These are phyloP conservation scores for Lepidium aucheri DNA, from an alignment of 345 rosid species.

Conservation along the genomic window DNA sequence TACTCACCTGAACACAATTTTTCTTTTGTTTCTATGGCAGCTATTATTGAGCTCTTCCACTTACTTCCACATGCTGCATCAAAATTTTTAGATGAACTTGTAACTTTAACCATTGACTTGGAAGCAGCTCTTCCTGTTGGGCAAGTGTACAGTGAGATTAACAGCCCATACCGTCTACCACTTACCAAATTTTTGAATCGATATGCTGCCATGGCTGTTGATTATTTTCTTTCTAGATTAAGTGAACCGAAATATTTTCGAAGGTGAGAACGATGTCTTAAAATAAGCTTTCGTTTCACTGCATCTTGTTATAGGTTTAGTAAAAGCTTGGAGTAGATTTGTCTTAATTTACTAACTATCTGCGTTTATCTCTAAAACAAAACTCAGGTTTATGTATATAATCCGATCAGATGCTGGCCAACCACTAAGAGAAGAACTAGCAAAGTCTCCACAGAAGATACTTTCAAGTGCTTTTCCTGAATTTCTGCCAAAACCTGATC, in stretches of 20 bases:
- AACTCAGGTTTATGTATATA: constrained; percentile 87
- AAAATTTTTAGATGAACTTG: constrained; percentile 93
- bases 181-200: constrained; percentile 88
- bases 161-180: constrained; percentile 98
- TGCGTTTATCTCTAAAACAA: neutral
- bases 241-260: constrained; percentile 90
- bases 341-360: constrained; percentile 2
- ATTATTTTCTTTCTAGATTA: constrained; percentile 87
- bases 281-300: neutral
- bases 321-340: constrained; percentile 6
- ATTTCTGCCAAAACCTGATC: constrained; percentile 60
- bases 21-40: constrained; percentile 43
- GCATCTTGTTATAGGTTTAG: neutral
- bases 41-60: constrained; percentile 98
- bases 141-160: constrained; percentile 90
- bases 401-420: constrained; percentile 95
- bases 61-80: constrained; percentile 96
- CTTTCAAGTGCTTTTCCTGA: constrained; percentile 83
- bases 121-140: constrained; percentile 86
- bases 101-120: constrained; percentile 82
- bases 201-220: constrained; percentile 88
- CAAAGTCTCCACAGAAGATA: constrained; percentile 88
- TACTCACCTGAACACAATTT: neutral
- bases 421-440: constrained; percentile 88
- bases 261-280: constrained; percentile 48